A percentile compares a stretch with the other conserved stretches of the same genome.
Conservation (phyloP, 352 stramenopile species). For the Plasmopara muralis region DNA sequence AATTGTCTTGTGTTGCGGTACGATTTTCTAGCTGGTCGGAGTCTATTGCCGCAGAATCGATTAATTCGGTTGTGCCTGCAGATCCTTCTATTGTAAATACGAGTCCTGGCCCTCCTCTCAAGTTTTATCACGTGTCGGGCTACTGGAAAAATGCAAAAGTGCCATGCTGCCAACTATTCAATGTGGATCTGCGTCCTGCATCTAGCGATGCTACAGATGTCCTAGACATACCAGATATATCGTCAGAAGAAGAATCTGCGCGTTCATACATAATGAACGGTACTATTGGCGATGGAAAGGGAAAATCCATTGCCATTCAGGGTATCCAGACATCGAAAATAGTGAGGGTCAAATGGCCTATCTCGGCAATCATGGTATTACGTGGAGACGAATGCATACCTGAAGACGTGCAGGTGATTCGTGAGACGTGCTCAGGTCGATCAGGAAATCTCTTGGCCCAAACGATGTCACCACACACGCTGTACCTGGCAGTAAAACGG, state of each 20-base stretch:
- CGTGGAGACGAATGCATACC: conserved; percentile 69
- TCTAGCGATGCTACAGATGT: conserved; percentile 12
- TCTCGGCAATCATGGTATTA: conserved; percentile 64
- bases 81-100: conserved; percentile 1
- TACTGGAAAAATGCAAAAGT: conserved; percentile 71
- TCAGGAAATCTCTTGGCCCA: conserved; percentile 69
- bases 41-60: conserved; percentile 19
- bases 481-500: conserved; percentile 71
- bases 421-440: conserved; percentile 63
- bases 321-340: conserved; percentile 53
- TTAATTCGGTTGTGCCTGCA: conserved; percentile 10
- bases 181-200: conserved; percentile 57
- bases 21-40: conserved; percentile 38
- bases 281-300: conserved; percentile 64
- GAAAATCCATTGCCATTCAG: conserved; percentile 42
- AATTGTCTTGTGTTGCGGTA: conserved; percentile 53
- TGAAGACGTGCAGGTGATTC: conserved; percentile 58
- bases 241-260: conserved; percentile 10
- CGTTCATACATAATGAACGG: conserved; percentile 47
- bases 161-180: conserved; percentile 66
- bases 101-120: conserved; percentile 5
- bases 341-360: conserved; percentile 70
- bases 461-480: conserved; percentile 56
- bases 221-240: conserved; percentile 15
- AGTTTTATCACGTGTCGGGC: conserved; percentile 50